Conservation (phyloP, 495 filamentous ascomycete species). For the Mytilinidion resinicola region DNA sequence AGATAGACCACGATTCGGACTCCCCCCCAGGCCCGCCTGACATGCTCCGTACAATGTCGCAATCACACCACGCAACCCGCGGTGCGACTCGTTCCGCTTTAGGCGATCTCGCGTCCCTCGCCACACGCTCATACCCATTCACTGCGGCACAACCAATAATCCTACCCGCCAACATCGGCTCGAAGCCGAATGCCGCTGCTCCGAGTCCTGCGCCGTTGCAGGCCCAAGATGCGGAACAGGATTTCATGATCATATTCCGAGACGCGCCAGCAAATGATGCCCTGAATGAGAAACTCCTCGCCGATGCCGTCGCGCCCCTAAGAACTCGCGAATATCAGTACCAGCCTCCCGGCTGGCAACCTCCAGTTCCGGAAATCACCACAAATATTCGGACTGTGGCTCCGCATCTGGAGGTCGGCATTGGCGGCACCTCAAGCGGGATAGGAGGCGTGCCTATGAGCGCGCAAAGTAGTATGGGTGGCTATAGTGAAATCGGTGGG, state of each 20-base stretch:
- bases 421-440: background rate
- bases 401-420: slow-evolving; percentile 25
- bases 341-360: slow-evolving; percentile 15
- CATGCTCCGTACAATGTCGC: slow-evolving; percentile 34
- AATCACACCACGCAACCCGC: slow-evolving; percentile 32
- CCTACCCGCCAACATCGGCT: slow-evolving; percentile 27
- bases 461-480: slow-evolving; percentile 26
- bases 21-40: slow-evolving; percentile 28
- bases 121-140: slow-evolving; percentile 10
- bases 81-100: slow-evolving; percentile 32
- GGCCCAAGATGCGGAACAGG: slow-evolving; percentile 33
- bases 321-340: slow-evolving; percentile 15
- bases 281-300: slow-evolving; percentile 26
- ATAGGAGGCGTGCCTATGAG: slow-evolving; percentile 30
- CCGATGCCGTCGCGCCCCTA: slow-evolving; percentile 8
- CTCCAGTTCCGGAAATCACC: slow-evolving; percentile 15
- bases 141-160: slow-evolving; percentile 28
- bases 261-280: slow-evolving; percentile 20
- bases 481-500: slow-evolving; percentile 16
- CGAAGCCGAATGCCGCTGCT: slow-evolving; percentile 28
- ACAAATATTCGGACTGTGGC: slow-evolving; percentile 11
- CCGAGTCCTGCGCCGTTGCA: slow-evolving; percentile 31
- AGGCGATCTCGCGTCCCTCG: slow-evolving; percentile 24
- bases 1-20: slow-evolving; percentile 18
- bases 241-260: slow-evolving; percentile 35